Evolutionary conservation across 164 flowering plant species (phyloP), one percentile per base, ranked within the genome.

Genomic region (Nelumbo lutea): DNA sequence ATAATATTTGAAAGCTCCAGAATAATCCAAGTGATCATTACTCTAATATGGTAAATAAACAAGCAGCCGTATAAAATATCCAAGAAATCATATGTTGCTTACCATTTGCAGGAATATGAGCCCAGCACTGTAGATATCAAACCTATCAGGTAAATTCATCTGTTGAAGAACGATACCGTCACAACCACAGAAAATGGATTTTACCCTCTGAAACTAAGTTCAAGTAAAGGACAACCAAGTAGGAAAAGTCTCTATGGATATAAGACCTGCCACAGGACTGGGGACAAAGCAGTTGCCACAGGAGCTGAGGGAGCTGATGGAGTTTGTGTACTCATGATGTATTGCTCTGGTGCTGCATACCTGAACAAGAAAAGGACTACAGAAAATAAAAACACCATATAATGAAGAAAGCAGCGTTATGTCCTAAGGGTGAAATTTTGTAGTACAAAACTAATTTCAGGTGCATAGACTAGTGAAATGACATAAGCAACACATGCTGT

Each of bases 261-360:
- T 42, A 40, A 59, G 42, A 88, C 98, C 97, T 91, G 98, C 99
- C 99, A 95, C 9, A 95, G 81, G 59, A 95, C 99, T 10, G 97
- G 99, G 48, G 99, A 95, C 66, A 95, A 91, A 71, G 91, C 97
- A 72, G 97, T 67, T 55, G 99, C 97, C 38, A 95, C 97, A 2
- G 97, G 97, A 62, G 91, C 97, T 8, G 99, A 95, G 59, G 97
- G 97, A 42, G 97, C 99, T 65, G 97, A 90, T 61, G 97, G 97
- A 65, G 99, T 95, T 76, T 95, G 99, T 44, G 99, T 95, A 84
- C 99, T 95, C 99, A 95, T 92, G 67, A 95, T 95, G 76, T 95
- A 95, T 75, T 95, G 99, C 82, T 95, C 99, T 1, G 99, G 97
- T 69, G 99, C 99, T 55, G 99, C 80, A 82, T 95, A 95, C 72